Conservation (phyloP, 2,329 filamentous ascomycete species). For the Aspergillus ibericus region DNA sequence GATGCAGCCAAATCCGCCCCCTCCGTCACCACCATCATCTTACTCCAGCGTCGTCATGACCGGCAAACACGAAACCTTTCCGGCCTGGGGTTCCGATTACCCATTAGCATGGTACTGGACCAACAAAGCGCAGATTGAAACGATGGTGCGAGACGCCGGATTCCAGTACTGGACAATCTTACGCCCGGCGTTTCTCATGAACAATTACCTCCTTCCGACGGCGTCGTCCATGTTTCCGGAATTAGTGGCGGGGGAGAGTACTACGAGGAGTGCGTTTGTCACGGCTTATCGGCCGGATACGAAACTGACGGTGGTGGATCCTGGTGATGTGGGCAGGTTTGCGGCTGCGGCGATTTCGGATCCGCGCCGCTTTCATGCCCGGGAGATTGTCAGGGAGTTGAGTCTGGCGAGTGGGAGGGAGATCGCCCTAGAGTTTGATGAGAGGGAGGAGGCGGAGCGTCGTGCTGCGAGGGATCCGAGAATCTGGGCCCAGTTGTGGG, state of each 20-base stretch:
- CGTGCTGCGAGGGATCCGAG: background rate
- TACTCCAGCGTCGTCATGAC: background rate
- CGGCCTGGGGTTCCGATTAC: too few relatives aligned
- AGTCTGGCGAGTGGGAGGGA: background rate
- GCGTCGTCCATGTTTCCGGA: background rate
- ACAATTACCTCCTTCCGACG: background rate
- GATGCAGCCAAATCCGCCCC: background rate
- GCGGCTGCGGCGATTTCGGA: background rate
- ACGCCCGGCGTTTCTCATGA: conserved; percentile 3
- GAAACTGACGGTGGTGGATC: background rate
- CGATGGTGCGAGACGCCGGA: background rate
- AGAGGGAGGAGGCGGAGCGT: background rate
- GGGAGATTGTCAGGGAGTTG: conserved; percentile 3
- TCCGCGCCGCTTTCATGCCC: background rate
- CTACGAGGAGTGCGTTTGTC: background rate
- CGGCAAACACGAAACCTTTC: conserved; percentile 3
- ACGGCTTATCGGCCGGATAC: background rate
- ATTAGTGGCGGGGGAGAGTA: too few relatives aligned
- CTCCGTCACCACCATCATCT: conserved; percentile 3
- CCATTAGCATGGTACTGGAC: background rate
- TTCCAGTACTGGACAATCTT: conserved; percentile 5
- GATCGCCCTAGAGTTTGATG: background rate
- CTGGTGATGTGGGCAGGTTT: background rate
- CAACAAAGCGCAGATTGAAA: background rate
- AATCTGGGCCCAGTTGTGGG: conserved; percentile 4